Base-by-base conservation (phyloP, 345 rosid genomes). In the Hypericum perforatum region DNA sequence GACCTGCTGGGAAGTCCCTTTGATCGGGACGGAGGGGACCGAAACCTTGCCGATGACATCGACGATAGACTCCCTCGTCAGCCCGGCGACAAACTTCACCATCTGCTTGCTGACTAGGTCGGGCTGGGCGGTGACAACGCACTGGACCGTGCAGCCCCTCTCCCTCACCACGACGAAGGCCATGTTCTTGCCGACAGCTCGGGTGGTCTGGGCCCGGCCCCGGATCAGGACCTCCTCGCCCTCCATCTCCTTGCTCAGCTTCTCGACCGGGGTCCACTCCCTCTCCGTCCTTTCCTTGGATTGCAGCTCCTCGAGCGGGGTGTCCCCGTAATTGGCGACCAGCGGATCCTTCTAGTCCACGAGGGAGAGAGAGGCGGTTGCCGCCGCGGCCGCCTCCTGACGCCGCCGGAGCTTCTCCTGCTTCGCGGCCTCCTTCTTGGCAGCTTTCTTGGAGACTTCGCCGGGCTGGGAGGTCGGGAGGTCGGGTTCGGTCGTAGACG, bases 361-460 rank as follows among this genome's bases (percentile, higher is more conserved):
- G 0, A 70, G 43, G 63, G 68, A 5, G 16, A 74, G 63, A 0
- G 94, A 37, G 11, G 78, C 60, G 41, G 65, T 54, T 39, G 75
- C 57, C 0, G 76, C 57, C 5, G 59, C 55, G 7, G 69, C 76
- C 6, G 62, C 75, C 52, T 79, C 94, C 65, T 75, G 78, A 15
- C 76, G 82, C 59, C 89, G 92, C 2, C 87, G 90, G 12, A 71
- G 39, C 71, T 89, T 89, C 68, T 84, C 95, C 39, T 65, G 77
- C 72, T 80, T 89, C n/a, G n/a, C n/a, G n/a, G n/a, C n/a, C n/a
- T n/a, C n/a, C n/a, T n/a, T n/a, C n/a, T n/a, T n/a, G n/a, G 97
- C 82, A 1, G 86, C 89, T 52, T 89, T 89, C 68, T 86, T 89
- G 76, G 89, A 85, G 16, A 68, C 38, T 13, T 64, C 44, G 16